phyloP scores from a whole-genome alignment of 768 basidiomycete genomes.

The Pleurotus pulmonarius region DNA sequence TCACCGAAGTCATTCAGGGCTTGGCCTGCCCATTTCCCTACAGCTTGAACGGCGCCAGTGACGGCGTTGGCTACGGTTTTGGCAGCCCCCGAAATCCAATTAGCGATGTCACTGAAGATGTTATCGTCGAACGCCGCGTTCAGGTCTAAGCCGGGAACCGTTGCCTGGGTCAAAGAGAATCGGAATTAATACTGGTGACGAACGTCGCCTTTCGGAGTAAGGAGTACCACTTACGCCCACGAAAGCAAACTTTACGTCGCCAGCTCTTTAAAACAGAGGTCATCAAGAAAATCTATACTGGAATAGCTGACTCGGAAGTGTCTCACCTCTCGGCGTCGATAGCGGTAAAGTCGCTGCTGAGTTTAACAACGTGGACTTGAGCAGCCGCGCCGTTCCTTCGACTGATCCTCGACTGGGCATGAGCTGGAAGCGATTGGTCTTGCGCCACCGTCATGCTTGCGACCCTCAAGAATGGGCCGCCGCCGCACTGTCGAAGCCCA shows the following conservation, averaged over 20 bases:
- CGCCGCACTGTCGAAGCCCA: constrained; percentile 2
- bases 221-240: constrained; percentile 2
- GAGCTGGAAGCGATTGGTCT: constrained; percentile 30
- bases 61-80: not conserved
- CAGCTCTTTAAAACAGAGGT: not conserved
- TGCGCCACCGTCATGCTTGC: constrained; percentile 27
- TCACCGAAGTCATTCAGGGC: constrained; percentile 16
- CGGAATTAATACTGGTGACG: constrained; percentile 1
- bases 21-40: not conserved
- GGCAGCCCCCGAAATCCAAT: not conserved
- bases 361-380: constrained; percentile 27
- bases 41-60: not conserved
- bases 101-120: not conserved
- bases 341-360: constrained; percentile 28
- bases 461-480: constrained; percentile 21
- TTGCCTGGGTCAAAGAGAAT: not conserved
- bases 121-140: not conserved
- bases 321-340: constrained; percentile 16
- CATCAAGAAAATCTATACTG: no score
- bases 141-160: not conserved
- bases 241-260: not conserved
- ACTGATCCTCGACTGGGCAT: constrained; percentile 16
- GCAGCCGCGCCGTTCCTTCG: constrained; percentile 19
- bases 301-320: no score
- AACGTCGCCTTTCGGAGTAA: constrained; percentile 7